These are phyloP conservation scores for Tulasnella calospora DNA, from an alignment of 768 basidiomycete species.

Conservation along the genomic window DNA sequence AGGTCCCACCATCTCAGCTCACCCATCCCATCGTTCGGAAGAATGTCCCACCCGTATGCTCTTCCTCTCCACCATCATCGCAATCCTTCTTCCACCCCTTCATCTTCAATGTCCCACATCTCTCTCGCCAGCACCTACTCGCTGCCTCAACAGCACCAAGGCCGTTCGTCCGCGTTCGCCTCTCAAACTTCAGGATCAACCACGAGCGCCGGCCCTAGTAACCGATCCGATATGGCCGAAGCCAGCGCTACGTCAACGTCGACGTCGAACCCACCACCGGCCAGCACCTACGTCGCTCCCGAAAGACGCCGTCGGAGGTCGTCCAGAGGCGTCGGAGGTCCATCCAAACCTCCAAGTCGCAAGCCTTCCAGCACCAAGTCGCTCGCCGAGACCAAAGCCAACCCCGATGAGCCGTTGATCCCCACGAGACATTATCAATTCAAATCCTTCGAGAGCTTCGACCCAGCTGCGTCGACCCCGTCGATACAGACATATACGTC, in stretches of 20 bases:
- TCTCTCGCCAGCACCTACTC: not conserved
- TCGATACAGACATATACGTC: not conserved
- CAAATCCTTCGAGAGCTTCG: conserved; percentile 21
- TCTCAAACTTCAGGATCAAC: conserved; percentile 2
- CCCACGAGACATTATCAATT: conserved; percentile 23
- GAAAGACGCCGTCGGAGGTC: conserved; percentile 9
- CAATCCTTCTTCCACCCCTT: conserved; percentile 21
- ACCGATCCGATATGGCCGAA: conserved; percentile 4
- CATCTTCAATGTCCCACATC: conserved; percentile 6
- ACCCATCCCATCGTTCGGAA: not conserved
- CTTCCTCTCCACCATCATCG: not conserved
- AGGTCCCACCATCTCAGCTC: not conserved
- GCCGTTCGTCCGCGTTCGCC: not conserved
- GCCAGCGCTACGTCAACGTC: not conserved
- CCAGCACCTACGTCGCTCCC: not conserved
- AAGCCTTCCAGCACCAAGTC: conserved; percentile 12
- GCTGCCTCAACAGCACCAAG: not conserved
- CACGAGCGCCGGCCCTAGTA: conserved; percentile 14
- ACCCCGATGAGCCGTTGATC: conserved; percentile 1
- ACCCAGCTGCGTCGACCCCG: not conserved
- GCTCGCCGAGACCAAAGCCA: conserved; percentile 12
- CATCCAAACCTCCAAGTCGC: not conserved
- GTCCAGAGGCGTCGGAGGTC: not conserved
- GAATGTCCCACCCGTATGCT: conserved; percentile 18
- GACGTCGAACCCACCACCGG: not conserved